phyloP scores from a whole-genome alignment of 352 stramenopile species.

The Pythium utonaiense region DNA sequence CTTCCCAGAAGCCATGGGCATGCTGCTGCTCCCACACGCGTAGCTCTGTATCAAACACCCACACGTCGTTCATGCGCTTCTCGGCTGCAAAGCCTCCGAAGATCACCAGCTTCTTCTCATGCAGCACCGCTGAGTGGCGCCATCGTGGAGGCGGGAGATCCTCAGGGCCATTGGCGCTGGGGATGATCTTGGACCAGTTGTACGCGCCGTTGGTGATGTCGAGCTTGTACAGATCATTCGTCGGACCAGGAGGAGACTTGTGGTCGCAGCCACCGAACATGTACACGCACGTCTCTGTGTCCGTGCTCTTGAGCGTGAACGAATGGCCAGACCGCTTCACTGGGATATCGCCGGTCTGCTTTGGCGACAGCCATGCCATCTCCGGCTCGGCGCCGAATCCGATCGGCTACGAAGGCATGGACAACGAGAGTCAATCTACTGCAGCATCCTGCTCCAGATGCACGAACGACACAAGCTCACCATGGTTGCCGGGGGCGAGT shows the following conservation, averaged over 20 bases:
- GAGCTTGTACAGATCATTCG: conserved; percentile 92
- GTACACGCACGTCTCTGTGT: conserved; percentile 66
- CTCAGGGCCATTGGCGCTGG: conserved; percentile 36
- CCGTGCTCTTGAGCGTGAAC: conserved; percentile 87
- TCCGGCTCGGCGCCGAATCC: conserved; percentile 84
- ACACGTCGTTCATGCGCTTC: conserved; percentile 95
- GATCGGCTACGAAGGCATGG: conserved; percentile 59
- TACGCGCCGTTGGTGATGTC: conserved; percentile 88
- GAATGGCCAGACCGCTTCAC: conserved; percentile 94
- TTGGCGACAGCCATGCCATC: conserved; percentile 85
- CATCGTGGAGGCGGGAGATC: conserved; percentile 71
- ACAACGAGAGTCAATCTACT: neutral
- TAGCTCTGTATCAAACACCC: conserved; percentile 93
- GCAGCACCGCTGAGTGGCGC: conserved; percentile 80
- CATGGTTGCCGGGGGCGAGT: neutral
- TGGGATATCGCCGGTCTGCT: conserved; percentile 91
- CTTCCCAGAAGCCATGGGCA: conserved; percentile 85
- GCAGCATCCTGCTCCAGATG: neutral
- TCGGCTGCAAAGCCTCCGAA: conserved; percentile 94
- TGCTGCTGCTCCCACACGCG: conserved; percentile 93
- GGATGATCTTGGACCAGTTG: conserved; percentile 62
- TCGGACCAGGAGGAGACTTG: conserved; percentile 89
- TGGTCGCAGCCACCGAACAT: conserved; percentile 91
- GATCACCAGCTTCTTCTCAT: conserved; percentile 87
- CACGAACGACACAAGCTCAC: neutral